A percentile compares a stretch with the other conserved stretches of the same genome.
These are phyloP conservation scores for Phytophthora chlamydospora DNA, from an alignment of 352 stramenopile species.

Conservation along the genomic window DNA sequence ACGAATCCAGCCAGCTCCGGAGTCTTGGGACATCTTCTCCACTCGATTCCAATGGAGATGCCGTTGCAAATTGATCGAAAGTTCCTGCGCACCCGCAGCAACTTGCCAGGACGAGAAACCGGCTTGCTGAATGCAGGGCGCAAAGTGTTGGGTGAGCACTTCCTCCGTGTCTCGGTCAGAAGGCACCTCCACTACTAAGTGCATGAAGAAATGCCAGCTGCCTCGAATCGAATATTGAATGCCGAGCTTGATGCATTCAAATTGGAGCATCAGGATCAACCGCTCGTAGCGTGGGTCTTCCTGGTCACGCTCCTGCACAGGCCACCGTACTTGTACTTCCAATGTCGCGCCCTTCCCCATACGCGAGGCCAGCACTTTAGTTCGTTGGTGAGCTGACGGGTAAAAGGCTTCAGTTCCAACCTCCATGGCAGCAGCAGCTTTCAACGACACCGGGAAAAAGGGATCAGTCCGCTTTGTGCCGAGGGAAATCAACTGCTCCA, in stretches of 20 bases:
- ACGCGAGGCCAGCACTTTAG: constrained; percentile 76
- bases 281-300: constrained; percentile 89
- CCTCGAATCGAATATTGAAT: constrained; percentile 77
- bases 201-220: constrained; percentile 87
- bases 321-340: constrained; percentile 88
- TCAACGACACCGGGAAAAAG: constrained; percentile 84
- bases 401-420: constrained; percentile 90
- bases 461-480: constrained; percentile 79
- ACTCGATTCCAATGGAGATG: constrained; percentile 90
- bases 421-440: constrained; percentile 83
- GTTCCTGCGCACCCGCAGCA: constrained; percentile 81
- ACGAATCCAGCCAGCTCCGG: constrained; percentile 83
- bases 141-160: constrained; percentile 71
- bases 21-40: constrained; percentile 90
- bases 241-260: constrained; percentile 80
- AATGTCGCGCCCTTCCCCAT: constrained; percentile 87
- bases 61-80: constrained; percentile 87
- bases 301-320: constrained; percentile 85
- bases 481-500: constrained; percentile 84
- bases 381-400: constrained; percentile 82
- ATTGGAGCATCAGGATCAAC: constrained; percentile 87
- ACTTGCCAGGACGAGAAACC: constrained; percentile 89
- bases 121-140: constrained; percentile 79
- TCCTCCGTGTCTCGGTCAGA: constrained; percentile 50
- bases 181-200: constrained; percentile 80